These are phyloP conservation scores for Neurospora sp. DNA, from an alignment of 495 filamentous ascomycete genomes.

Conservation along the genomic window DNA sequence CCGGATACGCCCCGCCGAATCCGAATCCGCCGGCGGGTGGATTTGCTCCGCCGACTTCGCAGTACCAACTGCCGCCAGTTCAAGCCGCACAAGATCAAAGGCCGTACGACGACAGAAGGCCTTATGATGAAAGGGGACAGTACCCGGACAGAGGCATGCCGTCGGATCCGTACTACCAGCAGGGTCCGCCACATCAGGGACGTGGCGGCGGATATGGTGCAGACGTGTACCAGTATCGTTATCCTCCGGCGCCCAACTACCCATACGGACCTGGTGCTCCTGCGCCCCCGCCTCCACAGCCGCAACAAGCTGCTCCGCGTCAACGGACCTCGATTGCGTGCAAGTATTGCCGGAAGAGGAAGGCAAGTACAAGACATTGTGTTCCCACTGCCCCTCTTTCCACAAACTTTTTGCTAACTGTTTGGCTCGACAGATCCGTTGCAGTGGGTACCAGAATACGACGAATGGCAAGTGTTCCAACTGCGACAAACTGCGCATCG, in stretches of 20 bases:
- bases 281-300: constrained; percentile 10
- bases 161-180: constrained; percentile 11
- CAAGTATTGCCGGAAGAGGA: constrained; percentile 40
- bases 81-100: constrained; percentile 7
- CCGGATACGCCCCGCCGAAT: constrained; percentile 12
- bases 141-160: constrained; percentile 5
- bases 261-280: constrained; percentile 16
- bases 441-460: constrained; percentile 41
- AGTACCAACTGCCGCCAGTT: constrained; percentile 10
- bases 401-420: constrained; percentile 6
- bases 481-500: constrained; percentile 40
- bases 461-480: constrained; percentile 41
- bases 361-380: constrained; percentile 22
- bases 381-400: neutral
- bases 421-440: constrained; percentile 32
- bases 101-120: constrained; percentile 3
- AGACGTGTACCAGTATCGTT: constrained; percentile 7
- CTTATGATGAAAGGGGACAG: constrained; percentile 7
- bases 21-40: neutral
- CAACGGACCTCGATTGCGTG: constrained; percentile 44
- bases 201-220: constrained; percentile 2
- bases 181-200: constrained; percentile 7
- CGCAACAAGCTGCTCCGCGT: constrained; percentile 34
- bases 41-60: constrained; percentile 7
- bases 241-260: constrained; percentile 11